phyloP scores from a whole-genome alignment of 139 green algal genomes.

The Auxenochlorella pyrenoidosa region DNA sequence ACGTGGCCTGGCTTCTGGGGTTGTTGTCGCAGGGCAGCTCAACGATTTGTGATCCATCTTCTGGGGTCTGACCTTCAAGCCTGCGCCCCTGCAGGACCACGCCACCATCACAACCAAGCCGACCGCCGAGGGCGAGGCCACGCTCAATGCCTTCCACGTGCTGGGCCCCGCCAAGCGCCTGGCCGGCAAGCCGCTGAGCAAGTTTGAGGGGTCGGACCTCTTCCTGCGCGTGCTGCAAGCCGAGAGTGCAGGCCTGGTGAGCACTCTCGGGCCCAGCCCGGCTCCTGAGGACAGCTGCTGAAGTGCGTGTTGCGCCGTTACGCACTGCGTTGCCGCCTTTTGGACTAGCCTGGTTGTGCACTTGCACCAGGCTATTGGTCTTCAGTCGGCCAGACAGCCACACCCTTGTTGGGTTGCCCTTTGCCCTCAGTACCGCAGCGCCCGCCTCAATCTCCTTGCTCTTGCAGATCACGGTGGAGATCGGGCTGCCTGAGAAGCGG shows the following conservation, averaged over 20 bases:
- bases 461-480: background rate
- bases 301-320: background rate
- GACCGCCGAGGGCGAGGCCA: conserved; percentile 63
- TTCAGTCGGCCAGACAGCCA: background rate
- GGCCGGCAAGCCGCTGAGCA: conserved; percentile 69
- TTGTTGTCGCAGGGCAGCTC: too few species aligned
- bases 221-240: conserved; percentile 67
- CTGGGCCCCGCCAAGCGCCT: conserved; percentile 78
- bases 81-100: conserved; percentile 30
- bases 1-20: too few species aligned
- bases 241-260: conserved; percentile 65
- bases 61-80: background rate
- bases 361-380: background rate
- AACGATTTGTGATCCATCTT: too few species aligned
- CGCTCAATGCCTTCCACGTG: conserved; percentile 79
- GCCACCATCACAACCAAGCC: conserved; percentile 65
- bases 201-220: conserved; percentile 61
- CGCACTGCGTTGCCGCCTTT: too few species aligned
- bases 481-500: background rate
- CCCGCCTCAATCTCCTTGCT: too few species aligned
- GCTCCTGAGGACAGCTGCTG: background rate
- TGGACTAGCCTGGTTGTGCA: background rate
- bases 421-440: too few species aligned
- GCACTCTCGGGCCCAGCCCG: conserved; percentile 37
- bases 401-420: too few species aligned